Evolutionary conservation across 2,329 filamentous ascomycete species (phyloP), one percentile per base, ranked within the genome.

Genomic region (Acarospora socialis): DNA sequence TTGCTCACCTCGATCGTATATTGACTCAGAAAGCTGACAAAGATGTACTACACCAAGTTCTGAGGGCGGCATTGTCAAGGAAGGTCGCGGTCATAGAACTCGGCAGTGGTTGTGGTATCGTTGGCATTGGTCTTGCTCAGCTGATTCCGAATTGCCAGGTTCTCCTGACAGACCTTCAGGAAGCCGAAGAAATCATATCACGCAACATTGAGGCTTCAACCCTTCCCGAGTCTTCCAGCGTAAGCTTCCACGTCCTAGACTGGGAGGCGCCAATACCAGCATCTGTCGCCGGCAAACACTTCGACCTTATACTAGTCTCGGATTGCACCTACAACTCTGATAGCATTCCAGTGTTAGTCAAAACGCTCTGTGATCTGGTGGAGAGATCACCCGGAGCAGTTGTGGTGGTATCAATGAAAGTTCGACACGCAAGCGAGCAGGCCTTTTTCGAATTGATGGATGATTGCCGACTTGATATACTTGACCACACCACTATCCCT

Each of bases 291-390:
- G 41, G 45, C 15, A 46, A 45, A 21, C 45, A 44, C 7, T 62
- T 70, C 44, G 68, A 78, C 48, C 46, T 81, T 20, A 61, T 81
- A 14, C 48, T 80, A 3, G 66, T 79, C 1, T 73, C 74, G 2
- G 77, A 82, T 49, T 81, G 77, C 52, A 81, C 76, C 2, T 82
- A 82, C 54, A 81, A 81, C 48, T 59, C 67, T 10, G 74, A 78
- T 44, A 77, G 70, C 37, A 65, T 76, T 31, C 70, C 72, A 3
- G 63, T 70, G 15, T 56, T 81, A 21, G 73, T 81, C 5, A 53
- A 55, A 17, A 74, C 72, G 2, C 53, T 81, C 7, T 43, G 47
- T 14, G 55, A 52, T 7, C 51, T 78, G 29, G 52, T 63, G 24
- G 46, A 51, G 12, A 48, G 48, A 18, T 70, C 64, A 4, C 66